A percentile compares a stretch with the other conserved stretches of the same genome.
These are phyloP conservation scores for Porogramme epimiltina DNA, from an alignment of 1,284 basidiomycete species.

Conservation along the genomic window DNA sequence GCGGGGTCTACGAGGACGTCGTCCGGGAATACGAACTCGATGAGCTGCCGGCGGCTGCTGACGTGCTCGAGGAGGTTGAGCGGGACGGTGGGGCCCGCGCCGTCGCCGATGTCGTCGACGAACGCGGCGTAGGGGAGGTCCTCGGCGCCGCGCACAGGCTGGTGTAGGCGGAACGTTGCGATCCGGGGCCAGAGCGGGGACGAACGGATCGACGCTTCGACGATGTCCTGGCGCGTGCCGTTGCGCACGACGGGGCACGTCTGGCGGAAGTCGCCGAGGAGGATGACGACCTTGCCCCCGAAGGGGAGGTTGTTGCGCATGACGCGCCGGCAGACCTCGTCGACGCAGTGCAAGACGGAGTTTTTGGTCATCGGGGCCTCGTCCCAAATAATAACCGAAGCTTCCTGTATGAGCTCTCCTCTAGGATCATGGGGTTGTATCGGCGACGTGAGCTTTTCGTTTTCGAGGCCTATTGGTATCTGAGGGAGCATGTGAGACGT, in stretches of 20 bases:
- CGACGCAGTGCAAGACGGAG: slow-evolving; percentile 37
- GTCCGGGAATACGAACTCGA: slow-evolving; percentile 38
- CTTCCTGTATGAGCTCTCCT: slow-evolving; percentile 34
- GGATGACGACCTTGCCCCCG: slow-evolving; percentile 38
- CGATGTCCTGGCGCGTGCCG: slow-evolving; percentile 30
- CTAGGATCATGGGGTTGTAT: slow-evolving; percentile 28
- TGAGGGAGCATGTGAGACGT: no score
- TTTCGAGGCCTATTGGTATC: slow-evolving; percentile 39
- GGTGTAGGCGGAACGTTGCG: slow-evolving; percentile 27
- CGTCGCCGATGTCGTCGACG: slow-evolving; percentile 42
- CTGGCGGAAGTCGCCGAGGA: slow-evolving; percentile 42
- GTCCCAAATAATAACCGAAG: slow-evolving; percentile 38
- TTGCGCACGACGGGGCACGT: slow-evolving; percentile 38
- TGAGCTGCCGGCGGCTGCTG: slow-evolving; percentile 26
- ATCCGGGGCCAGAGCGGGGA: slow-evolving; percentile 37
- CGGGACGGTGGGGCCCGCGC: slow-evolving; percentile 30
- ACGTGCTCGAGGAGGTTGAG: slow-evolving; percentile 27
- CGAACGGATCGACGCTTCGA: slow-evolving; percentile 39
- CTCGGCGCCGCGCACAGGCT: slow-evolving; percentile 39
- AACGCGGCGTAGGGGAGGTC: slow-evolving; percentile 38
- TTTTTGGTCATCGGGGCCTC: slow-evolving; percentile 43
- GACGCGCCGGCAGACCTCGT: slow-evolving; percentile 31
- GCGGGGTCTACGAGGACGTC: slow-evolving; percentile 30
- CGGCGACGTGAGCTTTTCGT: slow-evolving; percentile 32
- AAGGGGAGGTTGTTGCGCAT: slow-evolving; percentile 34